A percentile compares a stretch with the other conserved stretches of the same genome.
Conservation (phyloP, 495 filamentous ascomycete genomes). For the Penicillium daleae region DNA sequence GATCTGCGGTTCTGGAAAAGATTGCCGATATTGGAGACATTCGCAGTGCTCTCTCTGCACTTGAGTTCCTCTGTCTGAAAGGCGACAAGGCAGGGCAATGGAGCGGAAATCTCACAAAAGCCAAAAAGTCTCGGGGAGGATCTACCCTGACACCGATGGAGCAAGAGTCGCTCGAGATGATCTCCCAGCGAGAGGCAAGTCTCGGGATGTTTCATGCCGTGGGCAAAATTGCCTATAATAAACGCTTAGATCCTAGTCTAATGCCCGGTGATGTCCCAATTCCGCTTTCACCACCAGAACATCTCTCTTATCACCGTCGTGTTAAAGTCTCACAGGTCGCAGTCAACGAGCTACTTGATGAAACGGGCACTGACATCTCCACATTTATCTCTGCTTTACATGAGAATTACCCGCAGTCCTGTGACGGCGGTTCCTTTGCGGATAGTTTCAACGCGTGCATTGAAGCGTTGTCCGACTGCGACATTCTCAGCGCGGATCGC, state of each 20-base stretch:
- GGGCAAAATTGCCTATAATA: conserved; percentile 94
- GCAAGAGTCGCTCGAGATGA: conserved; percentile 66
- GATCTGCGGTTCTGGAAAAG: conserved; percentile 70
- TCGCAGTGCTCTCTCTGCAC: conserved; percentile 82
- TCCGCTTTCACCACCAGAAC: conserved; percentile 59
- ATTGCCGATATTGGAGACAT: conserved; percentile 88
- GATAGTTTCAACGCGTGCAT: conserved; percentile 77
- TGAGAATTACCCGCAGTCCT: conserved; percentile 90
- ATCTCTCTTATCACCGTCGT: conserved; percentile 64
- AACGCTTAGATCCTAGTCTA: conserved; percentile 57
- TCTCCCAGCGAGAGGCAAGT: conserved; percentile 83
- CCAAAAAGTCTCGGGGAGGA: conserved; percentile 61
- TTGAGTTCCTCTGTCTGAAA: conserved; percentile 88
- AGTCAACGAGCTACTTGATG: conserved; percentile 77
- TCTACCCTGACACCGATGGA: conserved; percentile 69
- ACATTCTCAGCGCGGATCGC: conserved; percentile 65
- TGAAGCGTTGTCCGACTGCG: conserved; percentile 82
- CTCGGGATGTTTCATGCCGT: conserved; percentile 96
- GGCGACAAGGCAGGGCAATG: conserved; percentile 65
- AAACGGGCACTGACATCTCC: conserved; percentile 84
- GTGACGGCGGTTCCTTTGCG: conserved; percentile 61
- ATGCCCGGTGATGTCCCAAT: conserved; percentile 24
- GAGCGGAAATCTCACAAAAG: conserved; percentile 65
- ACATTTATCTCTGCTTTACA: conserved; percentile 93
- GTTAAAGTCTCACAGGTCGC: conserved; percentile 69